A percentile compares a stretch with the other conserved stretches of the same genome.
Conservation (phyloP, 805 yeast genomes). For the Lachancea fermentati region DNA sequence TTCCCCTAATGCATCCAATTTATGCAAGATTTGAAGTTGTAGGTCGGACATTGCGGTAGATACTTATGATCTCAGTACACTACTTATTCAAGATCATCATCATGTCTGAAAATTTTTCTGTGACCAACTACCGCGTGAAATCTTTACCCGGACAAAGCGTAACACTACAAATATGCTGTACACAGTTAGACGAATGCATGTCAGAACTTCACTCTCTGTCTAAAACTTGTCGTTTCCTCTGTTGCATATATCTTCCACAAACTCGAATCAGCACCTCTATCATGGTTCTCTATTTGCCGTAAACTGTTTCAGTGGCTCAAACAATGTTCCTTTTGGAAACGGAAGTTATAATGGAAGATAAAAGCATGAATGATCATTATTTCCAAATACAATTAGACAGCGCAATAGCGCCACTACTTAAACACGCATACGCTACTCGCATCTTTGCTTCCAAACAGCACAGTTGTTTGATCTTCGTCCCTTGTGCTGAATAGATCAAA, state of each 20-base stretch:
- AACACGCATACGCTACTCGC: conserved; percentile 3
- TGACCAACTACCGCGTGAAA: background rate
- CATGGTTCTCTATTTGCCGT: too few relatives aligned
- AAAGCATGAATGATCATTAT: too few relatives aligned
- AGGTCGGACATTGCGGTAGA: conserved; percentile 55
- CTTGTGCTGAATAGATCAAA: conserved; percentile 28
- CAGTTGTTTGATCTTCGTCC: conserved; percentile 8
- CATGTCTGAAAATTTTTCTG: background rate
- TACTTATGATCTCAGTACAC: background rate
- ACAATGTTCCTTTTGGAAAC: too few relatives aligned
- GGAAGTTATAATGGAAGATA: too few relatives aligned
- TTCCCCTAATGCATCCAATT: conserved; percentile 54
- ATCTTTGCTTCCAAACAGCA: conserved; percentile 2
- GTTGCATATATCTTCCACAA: too few relatives aligned
- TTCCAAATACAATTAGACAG: too few relatives aligned
- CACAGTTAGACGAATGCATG: too few relatives aligned
- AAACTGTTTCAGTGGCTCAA: too few relatives aligned
- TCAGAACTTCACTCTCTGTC: too few relatives aligned
- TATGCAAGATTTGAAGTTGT: conserved; percentile 57
- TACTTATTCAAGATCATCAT: background rate
- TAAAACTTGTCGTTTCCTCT: too few relatives aligned
- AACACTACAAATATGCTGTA: background rate
- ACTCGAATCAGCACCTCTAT: too few relatives aligned
- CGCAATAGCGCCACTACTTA: conserved; percentile 1
- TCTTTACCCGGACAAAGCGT: background rate